Base-by-base conservation (phyloP, 2,329 filamentous ascomycete genomes). In the Xylaria sp. region DNA sequence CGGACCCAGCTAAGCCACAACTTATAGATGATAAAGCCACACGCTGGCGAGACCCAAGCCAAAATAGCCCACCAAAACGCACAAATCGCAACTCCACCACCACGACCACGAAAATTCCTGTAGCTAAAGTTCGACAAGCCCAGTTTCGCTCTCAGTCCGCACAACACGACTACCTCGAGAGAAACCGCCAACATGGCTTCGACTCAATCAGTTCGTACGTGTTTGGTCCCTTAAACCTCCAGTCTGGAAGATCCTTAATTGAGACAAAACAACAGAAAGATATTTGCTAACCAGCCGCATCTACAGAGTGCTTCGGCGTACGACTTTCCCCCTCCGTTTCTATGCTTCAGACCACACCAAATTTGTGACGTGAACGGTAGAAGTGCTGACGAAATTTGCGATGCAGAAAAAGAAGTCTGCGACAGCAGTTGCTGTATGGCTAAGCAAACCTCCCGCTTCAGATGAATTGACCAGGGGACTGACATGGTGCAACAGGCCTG, bases 221-320 rank as follows among this genome's bases (percentile, higher is more conserved):
- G 22, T 3, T 29, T 63, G 33, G 3, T 29, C 44, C 50, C 51
- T 25, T 3, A 5, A 33, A 25, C 13, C 17, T 7, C 5, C 9
- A 53, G 42, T 47, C 9, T 31, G 10, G 36, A 25, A 6, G 7
- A 38, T n/a, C n/a, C 22, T 10, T n/a, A 44, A 44, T 22, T 20
- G 5, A 44, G 17, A 44, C 17, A 49, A 45, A 25, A 47, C n/a
- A 15, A 54, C 11, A 39, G n/a, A 5, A 58, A 20, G 13, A 50
- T 10, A 53, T 33, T 61, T 33, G 65, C 68, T 69, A 64, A 69
- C 66, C 22, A 51, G 39, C 42, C 33, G 49, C 25, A 36, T 61
- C 44, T 50, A 22, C 45, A 69, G 68, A 69, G 68, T 69, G 68
- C 68, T 69, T 69, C 65, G 68, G 68, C 65, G 67, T 69, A 69